Base-by-base conservation (phyloP, 2,329 filamentous ascomycete genomes). In the Paraconiothyrium brasiliense region DNA sequence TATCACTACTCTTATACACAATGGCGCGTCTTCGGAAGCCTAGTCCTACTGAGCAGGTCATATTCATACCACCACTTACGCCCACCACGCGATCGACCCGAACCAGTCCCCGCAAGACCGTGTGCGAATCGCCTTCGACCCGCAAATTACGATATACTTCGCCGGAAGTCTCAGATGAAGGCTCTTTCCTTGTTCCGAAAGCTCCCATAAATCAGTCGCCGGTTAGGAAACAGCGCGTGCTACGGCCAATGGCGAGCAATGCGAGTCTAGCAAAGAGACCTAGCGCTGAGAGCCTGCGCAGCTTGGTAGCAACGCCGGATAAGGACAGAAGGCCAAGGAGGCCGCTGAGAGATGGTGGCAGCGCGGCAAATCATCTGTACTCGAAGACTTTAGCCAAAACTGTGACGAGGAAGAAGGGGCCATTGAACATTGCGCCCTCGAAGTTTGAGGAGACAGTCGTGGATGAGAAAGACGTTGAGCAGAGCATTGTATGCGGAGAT, bases 11-110 rank as follows among this genome's bases (percentile, higher is more conserved):
- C 39, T 11, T 56, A 30, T 22, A 49, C 55, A 63, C 59, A 43
- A 78, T 78, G 76, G 76, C 76, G 51, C 76, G 76, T 54, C 68
- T 78, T 27, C 76, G 75, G 51, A 77, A 77, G 60, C 66, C 73
- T 3, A 71, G 69, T 37, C 66, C 68, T 34, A 61, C 70, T 32
- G 73, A 77, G 41, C 60, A 68, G 9, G 52, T 65, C 37, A 66
- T 64, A 49, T 61, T 69, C 35, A 57, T 70, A 35, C 66, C 66
- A 54, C 67, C 68, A 41, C 41, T 59, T 7, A 59, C 66, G 30
- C 57, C 64, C 1, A 59, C 69, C 27, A 46, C 66, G 39, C 68
- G 63, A 54, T 47, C 67, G 13, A 71, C 65, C 11, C 71, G 73
- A 34, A 62, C 67, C 6, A 75, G 72, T 41, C 73, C 75, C 4